Percentiles rank a stretch among this genome's conserved stretches.
These are phyloP conservation scores for Noccaea caerulescens DNA, from an alignment of 345 rosid species.

Conservation along the genomic window DNA sequence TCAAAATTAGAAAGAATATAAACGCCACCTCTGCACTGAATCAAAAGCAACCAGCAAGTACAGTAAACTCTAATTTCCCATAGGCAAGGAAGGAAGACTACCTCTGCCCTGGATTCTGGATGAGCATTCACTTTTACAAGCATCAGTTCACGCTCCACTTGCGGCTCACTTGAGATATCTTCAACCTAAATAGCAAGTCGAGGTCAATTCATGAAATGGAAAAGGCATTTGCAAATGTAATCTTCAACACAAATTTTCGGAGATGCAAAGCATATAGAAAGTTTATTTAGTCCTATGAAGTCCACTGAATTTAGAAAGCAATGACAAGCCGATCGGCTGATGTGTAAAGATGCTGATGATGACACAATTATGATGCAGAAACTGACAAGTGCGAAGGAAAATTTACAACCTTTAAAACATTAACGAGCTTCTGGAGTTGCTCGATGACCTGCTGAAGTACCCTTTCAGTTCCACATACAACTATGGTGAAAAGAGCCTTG, in stretches of 20 bases:
- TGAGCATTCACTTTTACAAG: slow-evolving; percentile 77
- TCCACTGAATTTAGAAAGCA: neutral
- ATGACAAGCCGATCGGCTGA: slow-evolving; percentile 4
- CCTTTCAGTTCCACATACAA: slow-evolving; percentile 83
- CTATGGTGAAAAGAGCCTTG: slow-evolving; percentile 92
- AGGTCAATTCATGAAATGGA: neutral
- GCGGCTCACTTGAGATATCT: slow-evolving; percentile 88
- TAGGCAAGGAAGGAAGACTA: slow-evolving; percentile 40
- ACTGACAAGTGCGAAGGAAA: slow-evolving; percentile 11
- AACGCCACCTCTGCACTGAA: slow-evolving; percentile 4
- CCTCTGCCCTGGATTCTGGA: slow-evolving; percentile 73
- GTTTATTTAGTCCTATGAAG: neutral
- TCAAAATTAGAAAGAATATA: slow-evolving; percentile 34
- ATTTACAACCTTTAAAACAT: slow-evolving; percentile 75
- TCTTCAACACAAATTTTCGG: neutral
- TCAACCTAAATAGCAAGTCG: slow-evolving; percentile 60
- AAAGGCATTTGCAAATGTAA: neutral
- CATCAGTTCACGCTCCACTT: slow-evolving; percentile 93
- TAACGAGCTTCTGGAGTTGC: slow-evolving; percentile 96
- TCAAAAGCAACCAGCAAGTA: slow-evolving; percentile 23
- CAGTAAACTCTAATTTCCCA: slow-evolving; percentile 19
- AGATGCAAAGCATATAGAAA: slow-evolving; percentile 1
- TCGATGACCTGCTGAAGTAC: slow-evolving; percentile 82
- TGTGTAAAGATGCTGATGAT: neutral
- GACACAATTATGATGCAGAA: neutral